phyloP scores from a whole-genome alignment of 345 rosid genomes.

The Pugionium cornutum region DNA sequence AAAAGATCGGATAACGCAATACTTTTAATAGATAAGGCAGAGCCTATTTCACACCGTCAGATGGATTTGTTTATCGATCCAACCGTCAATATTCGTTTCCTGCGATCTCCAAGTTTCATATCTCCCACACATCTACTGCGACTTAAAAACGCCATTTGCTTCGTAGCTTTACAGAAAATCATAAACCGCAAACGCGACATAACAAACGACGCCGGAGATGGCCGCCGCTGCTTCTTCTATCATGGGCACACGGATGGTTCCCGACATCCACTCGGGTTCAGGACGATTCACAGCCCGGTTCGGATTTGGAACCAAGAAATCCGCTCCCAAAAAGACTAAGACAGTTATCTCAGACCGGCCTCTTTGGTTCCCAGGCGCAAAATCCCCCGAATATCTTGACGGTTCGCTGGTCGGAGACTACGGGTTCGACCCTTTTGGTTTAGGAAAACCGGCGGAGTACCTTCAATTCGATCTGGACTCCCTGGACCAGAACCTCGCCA shows the following conservation, averaged over 20 bases:
- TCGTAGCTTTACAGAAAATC: conserved; percentile 1
- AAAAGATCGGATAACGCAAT: conserved; percentile 27
- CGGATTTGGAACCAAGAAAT: conserved; percentile 45
- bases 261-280: conserved; percentile 31
- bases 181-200: conserved; percentile 11
- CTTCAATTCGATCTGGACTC: conserved; percentile 79
- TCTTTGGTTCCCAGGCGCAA: conserved; percentile 76
- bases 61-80: conserved; percentile 36
- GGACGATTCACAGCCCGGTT: conserved; percentile 62
- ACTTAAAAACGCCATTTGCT: conserved; percentile 30
- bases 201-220: conserved; percentile 36
- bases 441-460: conserved; percentile 85
- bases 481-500: conserved; percentile 83
- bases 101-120: conserved; percentile 28
- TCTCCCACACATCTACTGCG: conserved; percentile 8
- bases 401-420: conserved; percentile 77
- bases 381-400: conserved; percentile 73
- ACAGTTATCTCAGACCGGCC: conserved; percentile 44
- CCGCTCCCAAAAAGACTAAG: conserved; percentile 41
- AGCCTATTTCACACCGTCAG: conserved; percentile 30
- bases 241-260: conserved; percentile 50
- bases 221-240: conserved; percentile 61
- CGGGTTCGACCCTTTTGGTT: conserved; percentile 89
- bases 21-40: conserved; percentile 29
- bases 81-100: conserved; percentile 16